phyloP scores from a whole-genome alignment of 352 stramenopile species.

The Phytopythium ostracodes region DNA sequence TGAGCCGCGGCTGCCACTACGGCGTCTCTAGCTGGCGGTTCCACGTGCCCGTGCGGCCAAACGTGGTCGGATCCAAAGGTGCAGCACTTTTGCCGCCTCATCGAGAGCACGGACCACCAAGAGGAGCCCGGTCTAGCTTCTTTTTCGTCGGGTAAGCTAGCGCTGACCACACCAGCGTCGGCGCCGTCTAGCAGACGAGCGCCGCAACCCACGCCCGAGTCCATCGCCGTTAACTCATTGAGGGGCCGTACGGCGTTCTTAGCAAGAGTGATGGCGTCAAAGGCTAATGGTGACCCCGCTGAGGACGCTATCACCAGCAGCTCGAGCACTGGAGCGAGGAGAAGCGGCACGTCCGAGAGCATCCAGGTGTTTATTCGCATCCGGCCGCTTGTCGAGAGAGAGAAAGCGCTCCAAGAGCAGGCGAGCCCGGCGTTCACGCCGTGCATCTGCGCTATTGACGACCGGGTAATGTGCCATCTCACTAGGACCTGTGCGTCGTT shows the following conservation, averaged over 20 bases:
- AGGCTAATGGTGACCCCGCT: background rate
- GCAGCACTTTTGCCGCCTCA: conserved; percentile 63
- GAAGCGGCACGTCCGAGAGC: conserved; percentile 47
- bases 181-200: background rate
- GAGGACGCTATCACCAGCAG: conserved; percentile 2
- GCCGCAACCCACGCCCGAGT: background rate
- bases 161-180: background rate
- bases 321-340: conserved; percentile 6
- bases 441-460: conserved; percentile 41
- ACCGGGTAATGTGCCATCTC: conserved; percentile 21
- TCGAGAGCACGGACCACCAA: conserved; percentile 11
- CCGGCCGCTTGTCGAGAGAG: conserved; percentile 69
- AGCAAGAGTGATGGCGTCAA: conserved; percentile 9
- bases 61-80: conserved; percentile 58
- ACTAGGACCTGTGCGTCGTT: background rate
- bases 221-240: background rate
- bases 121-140: background rate
- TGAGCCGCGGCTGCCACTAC: background rate
- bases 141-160: background rate
- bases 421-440: conserved; percentile 20
- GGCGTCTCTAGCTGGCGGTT: background rate
- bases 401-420: conserved; percentile 23
- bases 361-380: conserved; percentile 87
- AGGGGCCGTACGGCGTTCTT: background rate
- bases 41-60: conserved; percentile 60